These are phyloP conservation scores for Ceratobasidium sp. DNA, from an alignment of 1,284 basidiomycete species.

Conservation along the genomic window DNA sequence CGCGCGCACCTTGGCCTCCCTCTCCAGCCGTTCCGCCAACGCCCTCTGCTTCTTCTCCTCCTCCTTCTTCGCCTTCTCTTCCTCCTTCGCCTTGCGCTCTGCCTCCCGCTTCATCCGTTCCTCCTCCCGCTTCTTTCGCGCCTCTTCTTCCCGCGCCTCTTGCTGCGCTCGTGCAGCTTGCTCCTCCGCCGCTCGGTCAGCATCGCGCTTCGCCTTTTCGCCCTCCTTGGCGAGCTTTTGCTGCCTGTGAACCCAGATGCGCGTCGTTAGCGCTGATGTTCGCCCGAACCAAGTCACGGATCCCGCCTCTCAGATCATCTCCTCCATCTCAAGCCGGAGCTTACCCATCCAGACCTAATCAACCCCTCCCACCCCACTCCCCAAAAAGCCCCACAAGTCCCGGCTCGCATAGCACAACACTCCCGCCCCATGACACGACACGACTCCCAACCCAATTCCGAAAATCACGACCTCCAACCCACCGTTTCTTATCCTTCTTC, in stretches of 20 bases:
- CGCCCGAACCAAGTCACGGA: slow-evolving; percentile 3
- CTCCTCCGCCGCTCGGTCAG: slow-evolving; percentile 84
- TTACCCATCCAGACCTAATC: too few species aligned
- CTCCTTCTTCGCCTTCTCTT: slow-evolving; percentile 73
- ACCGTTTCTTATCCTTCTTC: slow-evolving; percentile 98
- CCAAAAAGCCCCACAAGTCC: too few species aligned
- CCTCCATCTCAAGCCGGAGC: too few species aligned
- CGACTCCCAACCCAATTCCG: too few species aligned
- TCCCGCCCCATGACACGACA: too few species aligned
- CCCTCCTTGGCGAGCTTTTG: slow-evolving; percentile 94
- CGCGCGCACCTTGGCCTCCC: slow-evolving; percentile 65
- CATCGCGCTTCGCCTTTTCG: slow-evolving; percentile 80
- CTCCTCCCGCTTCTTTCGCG: slow-evolving; percentile 75
- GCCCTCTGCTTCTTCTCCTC: slow-evolving; percentile 81
- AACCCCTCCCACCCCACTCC: too few species aligned
- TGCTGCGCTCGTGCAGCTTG: slow-evolving; percentile 73
- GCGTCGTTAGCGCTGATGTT: slow-evolving; percentile 26
- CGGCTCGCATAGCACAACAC: too few species aligned
- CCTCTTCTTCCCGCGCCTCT: slow-evolving; percentile 70
- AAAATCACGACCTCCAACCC: slow-evolving; percentile 48
- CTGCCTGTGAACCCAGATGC: slow-evolving; percentile 62
- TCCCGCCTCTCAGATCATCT: too few species aligned
- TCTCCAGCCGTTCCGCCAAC: slow-evolving; percentile 75
- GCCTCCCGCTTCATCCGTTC: slow-evolving; percentile 75
- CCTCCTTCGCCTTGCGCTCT: slow-evolving; percentile 73